Conservation (phyloP, 495 filamentous ascomycete genomes). For the Penicillium desertorum region DNA sequence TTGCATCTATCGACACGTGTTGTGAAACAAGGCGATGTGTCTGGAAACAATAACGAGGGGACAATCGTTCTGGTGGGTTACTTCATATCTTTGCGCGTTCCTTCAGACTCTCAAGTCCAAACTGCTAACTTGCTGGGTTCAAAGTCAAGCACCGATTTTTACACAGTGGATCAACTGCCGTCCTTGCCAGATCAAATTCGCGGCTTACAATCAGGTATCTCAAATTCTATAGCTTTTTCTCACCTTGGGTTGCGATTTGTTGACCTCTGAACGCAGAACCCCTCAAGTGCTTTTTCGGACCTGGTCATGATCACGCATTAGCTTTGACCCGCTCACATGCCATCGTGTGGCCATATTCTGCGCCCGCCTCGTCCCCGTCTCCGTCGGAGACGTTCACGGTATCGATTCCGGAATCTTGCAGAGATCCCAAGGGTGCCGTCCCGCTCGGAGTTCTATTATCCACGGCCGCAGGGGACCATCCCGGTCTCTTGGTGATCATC, state of each 20-base stretch:
- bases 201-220: constrained; percentile 56
- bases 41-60: constrained; percentile 52
- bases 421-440: constrained; percentile 59
- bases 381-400: constrained; percentile 73
- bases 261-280: constrained; percentile 31
- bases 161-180: constrained; percentile 80
- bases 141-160: constrained; percentile 84
- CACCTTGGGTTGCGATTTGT: constrained; percentile 4
- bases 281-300: constrained; percentile 58
- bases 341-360: constrained; percentile 81
- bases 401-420: constrained; percentile 70
- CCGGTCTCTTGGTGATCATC: constrained; percentile 81
- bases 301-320: constrained; percentile 69
- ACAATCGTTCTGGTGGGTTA: constrained; percentile 61
- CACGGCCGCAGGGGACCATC: constrained; percentile 68
- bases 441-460: constrained; percentile 81
- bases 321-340: constrained; percentile 76
- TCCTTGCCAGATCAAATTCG: constrained; percentile 73
- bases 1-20: constrained; percentile 60
- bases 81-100: constrained; percentile 8
- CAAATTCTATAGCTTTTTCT: constrained; percentile 12
- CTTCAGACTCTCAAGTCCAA: constrained; percentile 5
- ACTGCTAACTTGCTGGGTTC: constrained; percentile 17
- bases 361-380: constrained; percentile 49
- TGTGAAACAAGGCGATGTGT: constrained; percentile 52